Base-by-base conservation (phyloP, 1,284 basidiomycete genomes). In the Tylopilus sp. region DNA sequence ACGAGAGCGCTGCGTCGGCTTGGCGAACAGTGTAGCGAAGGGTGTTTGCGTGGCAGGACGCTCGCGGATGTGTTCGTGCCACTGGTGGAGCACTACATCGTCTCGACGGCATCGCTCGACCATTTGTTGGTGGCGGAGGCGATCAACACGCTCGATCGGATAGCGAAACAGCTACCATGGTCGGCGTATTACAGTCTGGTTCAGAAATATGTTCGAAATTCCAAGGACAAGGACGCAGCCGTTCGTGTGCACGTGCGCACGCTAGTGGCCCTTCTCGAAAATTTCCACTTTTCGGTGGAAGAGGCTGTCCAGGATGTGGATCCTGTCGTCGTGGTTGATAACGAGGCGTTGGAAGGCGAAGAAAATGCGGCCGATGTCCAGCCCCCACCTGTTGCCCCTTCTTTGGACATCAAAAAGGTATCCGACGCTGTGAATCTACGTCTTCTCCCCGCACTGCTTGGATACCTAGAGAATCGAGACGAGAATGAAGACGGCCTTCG, bases 51-150 rank as follows among this genome's bases (percentile, higher is more conserved):
- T 53, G 95, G 93, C 75, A 86, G 84, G 47, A 94, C 92, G 0
- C 80, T 99, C 52, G 83, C 89, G 13, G 95, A 96, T 33, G 85
- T 99, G 16, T 95, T 99, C 72, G 80, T 98, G 24, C 97, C 97
- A 0, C 84, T 99, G 9, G 86, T 98, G 38, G 90, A 89, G 60
- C 94, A 95, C 77, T 97, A 94, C 74, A 87, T 98, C 68, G 81
- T 85, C 53, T 86, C 90, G 54, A 85, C 91, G 2, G 81, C 89
- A 5, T 87, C 89, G 24, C 83, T 91, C 32, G 95, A 99, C 74
- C 96, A 98, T 76, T 92, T 96, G 74, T 85, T 99, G 36, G 91
- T 97, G 60, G 97, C 95, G 71, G 97, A 98, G 76, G 94, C 97
- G 1, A 93, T 99, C 70, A 80, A 82, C 10, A 85, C 94, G 2